Evolutionary conservation across 257 asterid species (phyloP).

Genomic region (Rhazya stricta): DNA sequence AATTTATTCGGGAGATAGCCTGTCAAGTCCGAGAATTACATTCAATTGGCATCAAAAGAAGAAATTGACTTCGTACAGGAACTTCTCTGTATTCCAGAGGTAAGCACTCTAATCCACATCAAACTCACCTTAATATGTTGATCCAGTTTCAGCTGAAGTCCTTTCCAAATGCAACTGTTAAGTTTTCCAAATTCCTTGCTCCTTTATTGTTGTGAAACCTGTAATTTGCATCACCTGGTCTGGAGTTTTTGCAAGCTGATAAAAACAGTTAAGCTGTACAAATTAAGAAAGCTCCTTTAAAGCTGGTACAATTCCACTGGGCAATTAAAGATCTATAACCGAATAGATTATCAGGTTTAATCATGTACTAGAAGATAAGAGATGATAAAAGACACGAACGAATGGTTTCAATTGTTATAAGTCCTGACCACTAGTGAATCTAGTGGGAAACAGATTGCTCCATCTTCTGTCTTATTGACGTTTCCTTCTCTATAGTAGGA

Average conservation of each 20-base stretch:
- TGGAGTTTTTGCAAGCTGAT: neutral
- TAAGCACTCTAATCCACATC: constrained; percentile 11
- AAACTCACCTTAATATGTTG: neutral
- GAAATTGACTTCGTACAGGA: constrained; percentile 18
- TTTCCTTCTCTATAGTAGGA: neutral
- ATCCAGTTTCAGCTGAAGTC: neutral
- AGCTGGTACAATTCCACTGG: neutral
- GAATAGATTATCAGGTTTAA: neutral
- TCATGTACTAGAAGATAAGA: neutral
- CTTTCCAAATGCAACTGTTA: neutral
- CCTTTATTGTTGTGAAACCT: neutral
- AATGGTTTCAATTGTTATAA: neutral
- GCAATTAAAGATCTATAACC: neutral
- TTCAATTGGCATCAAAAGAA: constrained; percentile 19
- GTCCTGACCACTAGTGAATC: neutral
- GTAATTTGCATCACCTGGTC: neutral
- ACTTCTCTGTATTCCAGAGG: constrained; percentile 24
- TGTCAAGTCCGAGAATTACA: constrained; percentile 39
- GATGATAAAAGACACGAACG: neutral
- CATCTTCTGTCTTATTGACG: neutral
- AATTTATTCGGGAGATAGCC: constrained; percentile 39
- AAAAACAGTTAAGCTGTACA: neutral
- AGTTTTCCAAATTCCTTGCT: neutral
- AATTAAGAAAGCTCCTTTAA: neutral
- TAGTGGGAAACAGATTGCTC: neutral